Conservation (phyloP, 805 yeast genomes). For the Saccharomycopsis fodiens region DNA sequence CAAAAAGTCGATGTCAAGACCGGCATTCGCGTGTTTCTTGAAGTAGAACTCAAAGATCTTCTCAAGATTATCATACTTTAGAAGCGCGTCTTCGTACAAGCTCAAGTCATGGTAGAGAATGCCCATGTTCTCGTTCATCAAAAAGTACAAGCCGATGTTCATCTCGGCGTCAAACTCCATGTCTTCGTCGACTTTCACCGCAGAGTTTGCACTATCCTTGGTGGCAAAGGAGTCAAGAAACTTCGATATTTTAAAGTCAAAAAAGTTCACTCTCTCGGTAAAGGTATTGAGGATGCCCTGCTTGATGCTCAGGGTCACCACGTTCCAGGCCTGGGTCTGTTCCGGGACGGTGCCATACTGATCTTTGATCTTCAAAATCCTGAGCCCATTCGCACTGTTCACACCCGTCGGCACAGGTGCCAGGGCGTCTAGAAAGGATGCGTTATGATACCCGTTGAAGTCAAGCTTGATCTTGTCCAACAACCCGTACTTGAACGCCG, state of each 20-base stretch:
- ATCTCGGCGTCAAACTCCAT: slow-evolving; percentile 31
- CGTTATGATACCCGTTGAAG: slow-evolving; percentile 29
- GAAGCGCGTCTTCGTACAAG: slow-evolving; percentile 53
- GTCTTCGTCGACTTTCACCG: slow-evolving; percentile 1
- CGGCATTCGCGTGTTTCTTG: slow-evolving; percentile 7
- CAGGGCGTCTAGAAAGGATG: slow-evolving; percentile 8
- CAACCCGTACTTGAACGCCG: slow-evolving; percentile 38
- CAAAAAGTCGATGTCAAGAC: slow-evolving; percentile 4
- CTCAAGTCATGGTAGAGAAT: slow-evolving; percentile 46
- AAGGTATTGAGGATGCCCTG: slow-evolving; percentile 47
- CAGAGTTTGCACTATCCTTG: background rate
- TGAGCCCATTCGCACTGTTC: slow-evolving; percentile 31
- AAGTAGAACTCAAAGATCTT: slow-evolving; percentile 25
- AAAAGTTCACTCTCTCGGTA: slow-evolving; percentile 36
- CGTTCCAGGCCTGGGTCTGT: slow-evolving; percentile 44
- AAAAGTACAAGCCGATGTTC: slow-evolving; percentile 38
- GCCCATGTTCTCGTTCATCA: slow-evolving; percentile 44
- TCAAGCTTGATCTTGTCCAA: slow-evolving; percentile 50
- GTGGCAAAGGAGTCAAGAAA: slow-evolving; percentile 22
- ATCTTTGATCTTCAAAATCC: slow-evolving; percentile 28
- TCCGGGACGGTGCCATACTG: slow-evolving; percentile 26
- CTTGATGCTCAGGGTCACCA: slow-evolving; percentile 38
- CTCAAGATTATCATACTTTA: slow-evolving; percentile 41
- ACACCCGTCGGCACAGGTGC: slow-evolving; percentile 14
- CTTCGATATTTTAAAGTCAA: slow-evolving; percentile 33